phyloP scores from a whole-genome alignment of 306 rosid genomes.

The Rosa chinensis region DNA sequence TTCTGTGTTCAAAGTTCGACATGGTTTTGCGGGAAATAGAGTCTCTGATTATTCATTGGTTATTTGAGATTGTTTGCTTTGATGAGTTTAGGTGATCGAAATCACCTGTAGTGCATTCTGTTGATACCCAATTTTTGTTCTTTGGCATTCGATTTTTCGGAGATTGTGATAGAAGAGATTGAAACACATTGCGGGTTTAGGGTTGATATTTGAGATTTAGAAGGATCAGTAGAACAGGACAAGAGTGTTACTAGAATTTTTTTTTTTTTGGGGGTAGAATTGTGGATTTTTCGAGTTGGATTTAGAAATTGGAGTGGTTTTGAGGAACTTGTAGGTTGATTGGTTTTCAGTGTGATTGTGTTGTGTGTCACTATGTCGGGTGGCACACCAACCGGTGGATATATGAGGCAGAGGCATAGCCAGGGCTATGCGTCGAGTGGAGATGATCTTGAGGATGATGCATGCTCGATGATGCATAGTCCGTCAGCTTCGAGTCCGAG shows the following conservation, averaged over 20 bases:
- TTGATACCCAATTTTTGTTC: background rate
- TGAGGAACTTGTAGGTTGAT: slow-evolving; percentile 24
- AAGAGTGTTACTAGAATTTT: background rate
- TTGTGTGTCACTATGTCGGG: slow-evolving; percentile 71
- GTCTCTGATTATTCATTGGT: slow-evolving; percentile 26
- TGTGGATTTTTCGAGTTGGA: slow-evolving; percentile 4
- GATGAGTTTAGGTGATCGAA: slow-evolving; percentile 28
- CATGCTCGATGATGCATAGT: slow-evolving; percentile 65
- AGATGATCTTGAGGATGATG: slow-evolving; percentile 97
- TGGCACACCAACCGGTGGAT: slow-evolving; percentile 83
- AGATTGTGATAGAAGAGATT: slow-evolving; percentile 16
- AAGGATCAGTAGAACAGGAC: background rate
- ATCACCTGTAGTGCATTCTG: background rate
- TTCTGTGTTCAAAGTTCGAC: slow-evolving; percentile 32
- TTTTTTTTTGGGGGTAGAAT: background rate
- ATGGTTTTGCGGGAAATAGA: slow-evolving; percentile 21
- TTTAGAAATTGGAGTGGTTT: slow-evolving; percentile 31
- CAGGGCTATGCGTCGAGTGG: slow-evolving; percentile 93
- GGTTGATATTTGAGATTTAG: slow-evolving; percentile 17
- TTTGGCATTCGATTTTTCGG: slow-evolving; percentile 11
- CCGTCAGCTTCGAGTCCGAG: slow-evolving; percentile 45
- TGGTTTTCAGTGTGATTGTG: slow-evolving; percentile 15
- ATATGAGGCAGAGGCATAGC: slow-evolving; percentile 95
- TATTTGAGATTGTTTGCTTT: slow-evolving; percentile 13
- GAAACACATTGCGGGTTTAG: slow-evolving; percentile 25